Evolutionary conservation across 2,329 filamentous ascomycete genomes (phyloP).

Genomic region (Hypoxylon rubiginosum): DNA sequence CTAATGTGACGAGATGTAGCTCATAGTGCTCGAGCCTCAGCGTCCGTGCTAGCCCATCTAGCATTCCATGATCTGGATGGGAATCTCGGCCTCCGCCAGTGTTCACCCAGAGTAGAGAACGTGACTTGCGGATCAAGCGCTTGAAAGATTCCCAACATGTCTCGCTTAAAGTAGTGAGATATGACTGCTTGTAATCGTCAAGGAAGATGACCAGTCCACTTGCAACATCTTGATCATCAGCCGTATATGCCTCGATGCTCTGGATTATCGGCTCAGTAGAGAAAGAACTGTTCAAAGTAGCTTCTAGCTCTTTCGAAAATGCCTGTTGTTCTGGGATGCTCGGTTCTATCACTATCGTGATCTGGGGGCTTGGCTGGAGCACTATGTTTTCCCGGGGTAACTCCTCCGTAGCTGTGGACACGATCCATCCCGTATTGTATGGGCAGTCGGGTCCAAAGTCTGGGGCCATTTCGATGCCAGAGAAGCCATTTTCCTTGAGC

Average conservation of each 20-base stretch:
- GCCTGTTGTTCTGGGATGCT: not conserved
- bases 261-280: not conserved
- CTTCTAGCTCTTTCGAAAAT: not conserved
- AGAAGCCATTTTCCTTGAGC: constrained; percentile 28
- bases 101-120: constrained; percentile 7
- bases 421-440: constrained; percentile 24
- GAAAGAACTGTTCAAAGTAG: not conserved
- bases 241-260: not conserved
- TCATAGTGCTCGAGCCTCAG: constrained; percentile 18
- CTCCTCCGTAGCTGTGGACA: constrained; percentile 14
- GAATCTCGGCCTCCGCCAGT: not conserved
- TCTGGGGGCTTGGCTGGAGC: not conserved
- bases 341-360: constrained; percentile 9
- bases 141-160: constrained; percentile 2
- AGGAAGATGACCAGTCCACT: not conserved
- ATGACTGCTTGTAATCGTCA: constrained; percentile 2
- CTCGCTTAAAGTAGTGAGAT: not conserved
- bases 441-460: constrained; percentile 23
- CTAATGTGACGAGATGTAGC: constrained; percentile 31
- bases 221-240: not conserved
- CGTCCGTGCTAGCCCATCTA: constrained; percentile 32
- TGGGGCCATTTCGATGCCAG: constrained; percentile 22
- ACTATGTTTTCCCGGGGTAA: not conserved
- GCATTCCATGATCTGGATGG: constrained; percentile 10
- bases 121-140: not conserved